These are phyloP conservation scores for Chimonanthus praecox DNA, from an alignment of 164 flowering plant genomes.

Conservation along the genomic window DNA sequence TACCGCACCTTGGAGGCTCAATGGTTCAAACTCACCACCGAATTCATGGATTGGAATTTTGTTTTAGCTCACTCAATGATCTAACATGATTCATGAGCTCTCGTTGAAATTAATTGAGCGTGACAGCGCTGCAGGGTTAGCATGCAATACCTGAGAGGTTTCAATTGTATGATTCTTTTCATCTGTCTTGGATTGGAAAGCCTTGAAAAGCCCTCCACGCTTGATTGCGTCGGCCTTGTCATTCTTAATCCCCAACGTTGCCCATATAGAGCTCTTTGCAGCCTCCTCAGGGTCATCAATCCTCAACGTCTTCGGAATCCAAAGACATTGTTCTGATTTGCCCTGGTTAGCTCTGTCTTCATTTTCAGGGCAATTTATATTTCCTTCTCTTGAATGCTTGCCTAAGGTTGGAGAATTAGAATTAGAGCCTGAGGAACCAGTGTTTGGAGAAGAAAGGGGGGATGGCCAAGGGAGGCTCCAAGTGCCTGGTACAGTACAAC, in stretches of 20 bases:
- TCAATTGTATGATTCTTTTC: conserved; percentile 29
- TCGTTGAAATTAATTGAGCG: conserved; percentile 77
- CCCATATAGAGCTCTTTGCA: conserved; percentile 89
- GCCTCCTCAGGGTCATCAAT: conserved; percentile 89
- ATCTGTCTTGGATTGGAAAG: conserved; percentile 42
- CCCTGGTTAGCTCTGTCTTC: conserved; percentile 25
- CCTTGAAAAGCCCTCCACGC: conserved; percentile 46
- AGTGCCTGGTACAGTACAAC: conserved; percentile 39
- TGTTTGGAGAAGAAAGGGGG: conserved; percentile 23
- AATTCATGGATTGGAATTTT: neutral
- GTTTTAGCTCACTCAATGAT: neutral
- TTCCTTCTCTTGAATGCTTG: conserved; percentile 64
- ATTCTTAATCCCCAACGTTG: conserved; percentile 70
- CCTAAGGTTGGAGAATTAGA: conserved; percentile 40
- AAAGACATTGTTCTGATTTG: conserved; percentile 37
- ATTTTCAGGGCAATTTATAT: conserved; percentile 20
- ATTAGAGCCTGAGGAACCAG: conserved; percentile 23
- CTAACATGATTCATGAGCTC: conserved; percentile 23
- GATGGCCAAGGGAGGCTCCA: conserved; percentile 56
- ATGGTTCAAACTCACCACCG: neutral
- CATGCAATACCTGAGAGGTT: conserved; percentile 37
- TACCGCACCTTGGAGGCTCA: neutral
- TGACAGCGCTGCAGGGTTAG: conserved; percentile 93
- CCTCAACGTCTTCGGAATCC: conserved; percentile 79
- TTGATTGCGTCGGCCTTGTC: conserved; percentile 30